phyloP scores from a whole-genome alignment of 768 basidiomycete species.

The Mycena haematopus region DNA sequence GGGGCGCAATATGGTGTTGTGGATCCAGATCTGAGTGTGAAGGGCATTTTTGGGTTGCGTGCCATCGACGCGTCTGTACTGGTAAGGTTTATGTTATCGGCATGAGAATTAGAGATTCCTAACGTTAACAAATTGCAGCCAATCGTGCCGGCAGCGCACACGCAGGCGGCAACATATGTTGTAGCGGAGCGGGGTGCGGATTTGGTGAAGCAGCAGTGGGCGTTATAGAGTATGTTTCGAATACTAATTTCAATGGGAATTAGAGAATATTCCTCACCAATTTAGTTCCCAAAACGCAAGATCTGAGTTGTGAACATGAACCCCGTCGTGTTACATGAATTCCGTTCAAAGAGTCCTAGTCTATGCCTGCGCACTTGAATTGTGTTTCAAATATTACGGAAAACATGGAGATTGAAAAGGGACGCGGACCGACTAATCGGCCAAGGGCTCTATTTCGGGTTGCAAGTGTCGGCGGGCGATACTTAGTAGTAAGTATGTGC shows the following conservation, averaged over 20 bases:
- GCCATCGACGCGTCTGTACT: conserved; percentile 1
- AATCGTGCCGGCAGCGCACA: neutral
- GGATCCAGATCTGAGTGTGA: neutral
- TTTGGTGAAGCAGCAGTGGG: neutral
- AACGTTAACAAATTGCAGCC: neutral
- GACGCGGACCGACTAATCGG: no score
- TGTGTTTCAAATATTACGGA: no score
- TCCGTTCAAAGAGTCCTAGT: no score
- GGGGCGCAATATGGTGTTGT: conserved; percentile 15
- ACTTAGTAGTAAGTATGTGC: no score
- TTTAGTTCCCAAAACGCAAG: neutral
- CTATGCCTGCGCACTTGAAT: no score
- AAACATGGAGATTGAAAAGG: no score
- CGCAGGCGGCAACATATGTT: no score
- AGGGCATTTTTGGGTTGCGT: neutral
- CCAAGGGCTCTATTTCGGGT: no score
- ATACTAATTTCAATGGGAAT: no score
- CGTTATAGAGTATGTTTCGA: neutral
- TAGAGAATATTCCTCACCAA: conserved; percentile 3
- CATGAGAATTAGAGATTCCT: neutral
- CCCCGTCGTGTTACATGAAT: no score
- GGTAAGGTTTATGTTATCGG: neutral
- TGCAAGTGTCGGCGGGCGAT: no score
- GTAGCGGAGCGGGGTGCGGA: neutral
- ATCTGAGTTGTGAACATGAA: neutral